Evolutionary conservation across 2,329 filamentous ascomycete species (phyloP), one percentile per base, ranked within the genome.

Genomic region (Colletotrichum cordylinicola): DNA sequence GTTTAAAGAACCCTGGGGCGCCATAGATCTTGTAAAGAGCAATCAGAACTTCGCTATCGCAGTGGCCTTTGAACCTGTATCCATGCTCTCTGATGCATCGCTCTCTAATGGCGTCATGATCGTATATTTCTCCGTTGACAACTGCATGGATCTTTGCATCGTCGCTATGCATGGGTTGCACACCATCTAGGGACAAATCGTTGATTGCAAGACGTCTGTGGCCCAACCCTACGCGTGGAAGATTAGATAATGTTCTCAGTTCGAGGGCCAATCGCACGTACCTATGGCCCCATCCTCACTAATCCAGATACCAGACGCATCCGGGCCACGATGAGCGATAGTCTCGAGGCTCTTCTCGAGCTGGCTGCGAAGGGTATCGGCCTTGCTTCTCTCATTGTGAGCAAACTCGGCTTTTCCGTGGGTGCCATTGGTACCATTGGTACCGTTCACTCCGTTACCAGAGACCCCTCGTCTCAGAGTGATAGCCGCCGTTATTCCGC

Each of bases 41-140:
- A 52, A 91, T 77, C 8, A 90, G 85, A 4, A 91, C 84, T 77
- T 91, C 90, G 33, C 86, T 88, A 77, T 91, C 90, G 48, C 85
- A 86, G 27, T 82, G 79, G 60, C 88, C 83, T 31, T 81, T 80
- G 81, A 91, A 91, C 3, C 78, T 62, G 79, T 90, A 89, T 6
- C 80, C 79, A 62, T 83, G 82, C 3, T 84, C 74, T 6, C 12
- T 56, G 15, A 79, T 72, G 24, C 87, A 80, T 10, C 84, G 79
- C 6, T 77, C 77, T n/a, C 88, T 85, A 10, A 90, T 83, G 15
- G 81, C 78, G 66, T 90, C 88, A 70, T 87, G 84, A 77, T 90
- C 88, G 79, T 92, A 92, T 15, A 92, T 84, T 80, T 92, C 90
- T 31, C 91, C 90, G 72, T 91, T 91, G 37, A 92, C 88, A 18